phyloP scores from a whole-genome alignment of 257 asterid genomes.

The Solanum clarkiae region DNA sequence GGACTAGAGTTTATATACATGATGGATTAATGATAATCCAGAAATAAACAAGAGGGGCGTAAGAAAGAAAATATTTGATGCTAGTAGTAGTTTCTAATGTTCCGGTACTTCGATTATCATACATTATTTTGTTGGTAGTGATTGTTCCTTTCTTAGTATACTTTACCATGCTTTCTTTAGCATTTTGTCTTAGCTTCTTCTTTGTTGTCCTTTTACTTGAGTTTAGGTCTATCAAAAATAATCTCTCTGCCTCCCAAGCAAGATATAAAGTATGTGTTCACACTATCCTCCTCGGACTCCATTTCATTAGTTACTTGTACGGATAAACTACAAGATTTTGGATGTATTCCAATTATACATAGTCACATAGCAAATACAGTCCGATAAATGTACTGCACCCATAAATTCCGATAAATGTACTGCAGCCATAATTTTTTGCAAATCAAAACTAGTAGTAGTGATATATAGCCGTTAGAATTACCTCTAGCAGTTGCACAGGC shows the following conservation, averaged over 20 bases:
- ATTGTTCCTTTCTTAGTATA: no score
- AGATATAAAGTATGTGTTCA: no score
- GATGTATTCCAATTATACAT: not conserved
- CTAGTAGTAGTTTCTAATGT: no score
- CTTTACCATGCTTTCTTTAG: no score
- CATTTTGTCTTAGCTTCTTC: no score
- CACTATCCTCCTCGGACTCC: no score
- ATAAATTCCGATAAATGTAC: not conserved
- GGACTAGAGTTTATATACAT: not conserved
- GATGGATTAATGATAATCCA: not conserved
- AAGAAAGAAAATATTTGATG: no score
- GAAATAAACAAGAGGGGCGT: not conserved
- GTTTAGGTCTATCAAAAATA: no score
- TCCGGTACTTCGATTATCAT: no score
- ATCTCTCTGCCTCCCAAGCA: no score
- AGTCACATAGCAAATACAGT: not conserved
- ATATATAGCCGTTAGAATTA: not conserved
- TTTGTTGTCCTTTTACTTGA: no score
- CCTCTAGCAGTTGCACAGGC: conserved; percentile 26
- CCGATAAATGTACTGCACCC: not conserved
- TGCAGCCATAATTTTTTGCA: not conserved
- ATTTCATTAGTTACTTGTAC: not conserved
- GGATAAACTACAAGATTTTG: not conserved
- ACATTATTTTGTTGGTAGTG: no score
- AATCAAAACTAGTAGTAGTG: not conserved